Conservation (phyloP, 169 alveolate species). For the Eimeria sp. region DNA sequence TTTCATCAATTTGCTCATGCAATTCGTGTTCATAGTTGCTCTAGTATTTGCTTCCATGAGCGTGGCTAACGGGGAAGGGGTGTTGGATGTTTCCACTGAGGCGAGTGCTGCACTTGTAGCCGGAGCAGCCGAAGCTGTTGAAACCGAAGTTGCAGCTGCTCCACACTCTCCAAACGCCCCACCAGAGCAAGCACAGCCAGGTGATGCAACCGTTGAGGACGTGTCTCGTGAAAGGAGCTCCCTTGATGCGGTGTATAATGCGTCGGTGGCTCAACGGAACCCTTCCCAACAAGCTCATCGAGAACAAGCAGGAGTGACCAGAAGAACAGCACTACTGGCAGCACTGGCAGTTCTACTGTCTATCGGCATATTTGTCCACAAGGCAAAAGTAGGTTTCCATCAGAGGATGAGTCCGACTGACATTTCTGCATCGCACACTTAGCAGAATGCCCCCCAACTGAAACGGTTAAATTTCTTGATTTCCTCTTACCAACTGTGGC, state of each 20-base stretch:
- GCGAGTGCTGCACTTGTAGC: not conserved
- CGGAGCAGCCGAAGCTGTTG: not conserved
- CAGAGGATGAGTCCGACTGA: not conserved
- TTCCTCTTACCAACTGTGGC: not conserved
- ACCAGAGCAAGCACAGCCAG: not conserved
- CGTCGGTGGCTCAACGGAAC: not conserved
- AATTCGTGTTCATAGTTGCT: not conserved
- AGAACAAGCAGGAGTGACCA: not conserved
- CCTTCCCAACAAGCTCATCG: not conserved
- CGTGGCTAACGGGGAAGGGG: not conserved
- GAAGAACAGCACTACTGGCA: not conserved
- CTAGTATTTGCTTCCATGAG: not conserved
- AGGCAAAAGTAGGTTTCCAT: not conserved
- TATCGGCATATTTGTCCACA: slow-evolving; percentile 4
- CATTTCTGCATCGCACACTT: not conserved
- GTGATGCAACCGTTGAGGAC: not conserved
- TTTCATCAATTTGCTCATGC: not conserved
- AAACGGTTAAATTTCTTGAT: not conserved
- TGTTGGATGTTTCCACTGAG: not conserved
- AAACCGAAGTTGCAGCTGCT: not conserved
- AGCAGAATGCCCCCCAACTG: not conserved
- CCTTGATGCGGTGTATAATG: not conserved
- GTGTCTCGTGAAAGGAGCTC: not conserved
- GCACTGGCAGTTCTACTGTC: slow-evolving; percentile 26
- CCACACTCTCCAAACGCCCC: not conserved